Evolutionary conservation across 345 rosid genomes (phyloP), one percentile per base, ranked within the genome.

Genomic region (Conringia planisiliqua): DNA sequence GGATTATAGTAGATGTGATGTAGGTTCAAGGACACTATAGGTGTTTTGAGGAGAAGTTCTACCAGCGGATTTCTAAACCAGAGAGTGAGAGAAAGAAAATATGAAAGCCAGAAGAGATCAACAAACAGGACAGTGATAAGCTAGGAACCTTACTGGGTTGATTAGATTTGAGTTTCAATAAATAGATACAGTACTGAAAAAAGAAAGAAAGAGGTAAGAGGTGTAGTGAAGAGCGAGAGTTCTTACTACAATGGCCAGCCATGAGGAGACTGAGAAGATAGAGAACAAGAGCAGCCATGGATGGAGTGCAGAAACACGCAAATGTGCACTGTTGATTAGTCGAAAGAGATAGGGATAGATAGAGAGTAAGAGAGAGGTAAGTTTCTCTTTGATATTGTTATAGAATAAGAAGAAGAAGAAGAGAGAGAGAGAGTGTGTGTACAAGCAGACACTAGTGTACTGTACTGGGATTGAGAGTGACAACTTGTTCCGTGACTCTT

Each of bases 171-270:
- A 11, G 62, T 36, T 68, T 27, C 47, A 18, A 22, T 46, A 1
- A n/a, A 24, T 46, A 1, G 20, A 50, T 42, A 55, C 51, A 17
- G 7, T 17, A 9, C n/a, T n/a, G n/a, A n/a, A 42, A 30, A 36
- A 5, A 33, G 3, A 3, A 59, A 58, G 6, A 24, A 26, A 52
- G 46, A 46, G 18, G 47, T 36, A 24, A 39, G 44, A 38, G 5
- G 13, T 36, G 54, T 1, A 40, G 16, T n/a, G 55, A 66, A 33
- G 54, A 56, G 30, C 4, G 50, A 72, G 47, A 10, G 57, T n/a
- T 36, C 78, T 80, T 81, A 86, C 90, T 83, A 32, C 85, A 83
- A 46, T 59, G 82, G 61, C 82, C 86, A 67, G 86, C 75, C 83
- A 88, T 66, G 83, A 87, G 80, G 62, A 88, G 56, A 36, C 74